A percentile compares a stretch with the other conserved stretches of the same genome.
Evolutionary conservation across 2,329 filamentous ascomycete species (phyloP).

Genomic region (Microdochium bolleyi): DNA sequence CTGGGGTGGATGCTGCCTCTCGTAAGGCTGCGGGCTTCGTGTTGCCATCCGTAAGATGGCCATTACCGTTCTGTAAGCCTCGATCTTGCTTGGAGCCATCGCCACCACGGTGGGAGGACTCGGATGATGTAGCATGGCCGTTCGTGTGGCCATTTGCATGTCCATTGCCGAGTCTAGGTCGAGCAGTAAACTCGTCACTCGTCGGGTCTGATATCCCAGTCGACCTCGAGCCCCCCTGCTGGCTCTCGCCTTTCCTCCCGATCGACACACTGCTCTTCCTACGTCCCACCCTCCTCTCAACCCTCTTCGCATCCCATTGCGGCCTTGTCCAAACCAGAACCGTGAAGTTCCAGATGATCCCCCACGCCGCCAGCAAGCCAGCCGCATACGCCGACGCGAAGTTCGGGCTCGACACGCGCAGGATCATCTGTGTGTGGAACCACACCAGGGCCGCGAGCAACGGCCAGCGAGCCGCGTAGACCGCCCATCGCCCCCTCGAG

Average conservation of each 20-base stretch:
- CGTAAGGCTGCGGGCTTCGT: neutral
- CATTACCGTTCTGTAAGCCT: slow-evolving; percentile 2
- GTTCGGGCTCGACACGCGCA: slow-evolving; percentile 39
- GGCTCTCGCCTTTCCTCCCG: neutral
- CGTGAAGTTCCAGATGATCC: slow-evolving; percentile 37
- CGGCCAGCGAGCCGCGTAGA: slow-evolving; percentile 41
- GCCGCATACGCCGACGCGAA: slow-evolving; percentile 39
- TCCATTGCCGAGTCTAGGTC: slow-evolving; percentile 3
- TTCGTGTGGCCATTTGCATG: slow-evolving; percentile 2
- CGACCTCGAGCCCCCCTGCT: neutral
- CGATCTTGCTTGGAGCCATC: slow-evolving; percentile 1
- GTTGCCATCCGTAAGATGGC: neutral
- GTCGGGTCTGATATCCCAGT: neutral
- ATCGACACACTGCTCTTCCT: neutral
- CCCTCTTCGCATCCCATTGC: slow-evolving; percentile 48
- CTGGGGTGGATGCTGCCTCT: slow-evolving; percentile 1
- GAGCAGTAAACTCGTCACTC: neutral
- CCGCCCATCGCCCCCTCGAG: slow-evolving; percentile 30
- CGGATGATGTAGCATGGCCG: neutral
- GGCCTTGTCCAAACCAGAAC: slow-evolving; percentile 46
- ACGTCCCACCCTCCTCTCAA: slow-evolving; percentile 24
- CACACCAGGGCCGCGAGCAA: slow-evolving; percentile 33
- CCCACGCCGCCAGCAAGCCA: slow-evolving; percentile 43
- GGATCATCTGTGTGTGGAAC: slow-evolving; percentile 35
- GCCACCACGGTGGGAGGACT: neutral